Percentiles rank a stretch among this genome's conserved stretches.
phyloP scores from a whole-genome alignment of 78 protist genomes.

The Dictyostelium purpureum region DNA sequence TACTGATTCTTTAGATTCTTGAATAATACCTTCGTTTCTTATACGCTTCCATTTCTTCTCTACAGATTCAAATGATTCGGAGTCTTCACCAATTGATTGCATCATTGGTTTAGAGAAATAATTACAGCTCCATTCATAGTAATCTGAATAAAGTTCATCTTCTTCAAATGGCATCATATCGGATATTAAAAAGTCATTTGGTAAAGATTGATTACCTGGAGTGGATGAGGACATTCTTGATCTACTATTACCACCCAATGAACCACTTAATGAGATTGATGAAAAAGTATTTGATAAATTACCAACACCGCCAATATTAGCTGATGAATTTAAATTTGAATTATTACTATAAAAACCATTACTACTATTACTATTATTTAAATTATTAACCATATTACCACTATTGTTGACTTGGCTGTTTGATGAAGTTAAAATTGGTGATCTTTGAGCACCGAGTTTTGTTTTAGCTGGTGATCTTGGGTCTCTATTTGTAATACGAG shows the following conservation, averaged over 20 bases:
- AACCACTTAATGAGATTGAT: background rate
- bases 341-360: background rate
- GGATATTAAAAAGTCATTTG: background rate
- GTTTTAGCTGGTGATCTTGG: slow-evolving; percentile 61
- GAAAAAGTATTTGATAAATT: background rate
- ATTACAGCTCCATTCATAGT: slow-evolving; percentile 80
- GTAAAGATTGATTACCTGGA: slow-evolving; percentile 1
- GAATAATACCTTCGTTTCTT: slow-evolving; percentile 61
- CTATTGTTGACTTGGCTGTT: background rate
- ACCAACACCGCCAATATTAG: background rate
- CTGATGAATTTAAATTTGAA: background rate
- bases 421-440: slow-evolving; percentile 29
- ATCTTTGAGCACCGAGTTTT: slow-evolving; percentile 71
- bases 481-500: slow-evolving; percentile 64
- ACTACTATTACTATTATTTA: background rate
- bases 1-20: slow-evolving; percentile 63
- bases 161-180: slow-evolving; percentile 45
- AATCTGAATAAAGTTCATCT: slow-evolving; percentile 69
- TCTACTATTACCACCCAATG: background rate
- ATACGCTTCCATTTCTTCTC: slow-evolving; percentile 83
- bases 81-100: slow-evolving; percentile 64
- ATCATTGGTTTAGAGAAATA: slow-evolving; percentile 80
- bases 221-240: background rate
- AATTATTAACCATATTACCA: background rate
- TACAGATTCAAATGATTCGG: slow-evolving; percentile 57